phyloP scores from a whole-genome alignment of 441 rosid genomes.

The Euphorbia celastroides region DNA sequence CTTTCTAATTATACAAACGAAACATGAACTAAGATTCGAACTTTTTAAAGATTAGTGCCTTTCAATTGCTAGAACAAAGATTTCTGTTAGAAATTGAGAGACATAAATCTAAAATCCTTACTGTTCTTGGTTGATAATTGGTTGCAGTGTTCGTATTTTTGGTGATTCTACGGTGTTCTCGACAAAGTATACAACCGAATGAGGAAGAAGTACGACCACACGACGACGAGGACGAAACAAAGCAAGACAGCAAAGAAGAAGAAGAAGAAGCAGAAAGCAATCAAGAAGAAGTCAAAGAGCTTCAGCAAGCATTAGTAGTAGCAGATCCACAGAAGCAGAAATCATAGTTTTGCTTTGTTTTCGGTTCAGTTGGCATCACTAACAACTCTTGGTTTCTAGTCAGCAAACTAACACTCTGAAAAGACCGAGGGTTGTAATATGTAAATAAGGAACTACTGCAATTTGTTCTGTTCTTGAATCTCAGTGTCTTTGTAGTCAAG shows the following conservation, averaged over 20 bases:
- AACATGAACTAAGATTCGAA: background rate
- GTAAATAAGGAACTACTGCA: background rate
- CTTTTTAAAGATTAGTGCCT: background rate
- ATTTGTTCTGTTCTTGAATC: background rate
- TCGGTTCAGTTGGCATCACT: background rate
- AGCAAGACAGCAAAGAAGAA: too few relatives aligned
- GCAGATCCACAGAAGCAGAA: constrained; percentile 19
- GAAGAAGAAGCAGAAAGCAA: too few relatives aligned
- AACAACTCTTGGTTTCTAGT: background rate
- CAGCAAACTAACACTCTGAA: background rate
- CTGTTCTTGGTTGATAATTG: background rate
- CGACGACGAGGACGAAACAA: constrained; percentile 13
- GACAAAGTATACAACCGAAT: constrained; percentile 38
- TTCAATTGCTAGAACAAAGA: too few relatives aligned
- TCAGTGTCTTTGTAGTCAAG: background rate
- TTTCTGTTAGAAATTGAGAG: too few relatives aligned
- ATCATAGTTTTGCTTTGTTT: background rate
- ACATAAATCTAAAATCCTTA: too few relatives aligned
- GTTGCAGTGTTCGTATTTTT: constrained; percentile 69
- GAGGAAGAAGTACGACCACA: constrained; percentile 29
- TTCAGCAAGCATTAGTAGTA: constrained; percentile 38
- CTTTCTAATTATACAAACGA: constrained; percentile 32
- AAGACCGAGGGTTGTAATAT: background rate
- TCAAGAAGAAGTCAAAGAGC: constrained; percentile 25
- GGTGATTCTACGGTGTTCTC: constrained; percentile 57